Conservation (phyloP, 1,284 basidiomycete species). For the Coniophora puteana region DNA sequence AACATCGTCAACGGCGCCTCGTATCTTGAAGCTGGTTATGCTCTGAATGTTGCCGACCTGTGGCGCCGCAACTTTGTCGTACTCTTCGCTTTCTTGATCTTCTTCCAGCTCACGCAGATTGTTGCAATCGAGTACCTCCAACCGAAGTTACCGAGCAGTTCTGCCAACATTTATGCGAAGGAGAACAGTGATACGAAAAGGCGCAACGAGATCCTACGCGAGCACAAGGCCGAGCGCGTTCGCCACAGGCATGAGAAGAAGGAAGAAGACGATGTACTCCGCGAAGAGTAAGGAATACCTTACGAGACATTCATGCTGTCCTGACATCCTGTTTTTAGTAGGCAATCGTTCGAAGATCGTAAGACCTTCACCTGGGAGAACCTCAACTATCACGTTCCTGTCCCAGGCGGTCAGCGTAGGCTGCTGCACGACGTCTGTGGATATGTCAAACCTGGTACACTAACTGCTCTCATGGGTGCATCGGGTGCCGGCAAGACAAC, state of each 20-base stretch:
- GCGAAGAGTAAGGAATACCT: conserved; percentile 15
- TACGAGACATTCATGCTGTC: background rate
- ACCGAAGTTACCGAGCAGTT: conserved; percentile 46
- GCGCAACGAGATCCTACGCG: conserved; percentile 57
- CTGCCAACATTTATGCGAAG: conserved; percentile 66
- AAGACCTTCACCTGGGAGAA: conserved; percentile 69
- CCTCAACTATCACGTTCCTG: conserved; percentile 72
- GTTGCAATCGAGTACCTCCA: conserved; percentile 59
- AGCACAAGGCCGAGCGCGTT: conserved; percentile 38
- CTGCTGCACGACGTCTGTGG: conserved; percentile 86
- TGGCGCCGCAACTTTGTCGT: conserved; percentile 62
- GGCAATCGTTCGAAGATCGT: conserved; percentile 26
- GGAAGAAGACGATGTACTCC: conserved; percentile 22
- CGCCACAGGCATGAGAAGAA: conserved; percentile 27
- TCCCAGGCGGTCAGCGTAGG: conserved; percentile 63
- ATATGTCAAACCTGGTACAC: conserved; percentile 83
- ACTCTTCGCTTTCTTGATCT: conserved; percentile 57
- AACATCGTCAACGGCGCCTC: conserved; percentile 44
- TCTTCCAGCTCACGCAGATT: conserved; percentile 65
- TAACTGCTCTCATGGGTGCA: conserved; percentile 78
- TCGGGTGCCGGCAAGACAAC: conserved; percentile 75
- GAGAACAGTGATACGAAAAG: conserved; percentile 67
- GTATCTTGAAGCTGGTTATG: conserved; percentile 61
- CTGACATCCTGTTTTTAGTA: conserved; percentile 1
- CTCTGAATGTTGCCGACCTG: conserved; percentile 45